Percentiles rank a stretch among this genome's conserved stretches.
phyloP scores from a whole-genome alignment of 176 grass and related monocot species.

The Carex littledalei region DNA sequence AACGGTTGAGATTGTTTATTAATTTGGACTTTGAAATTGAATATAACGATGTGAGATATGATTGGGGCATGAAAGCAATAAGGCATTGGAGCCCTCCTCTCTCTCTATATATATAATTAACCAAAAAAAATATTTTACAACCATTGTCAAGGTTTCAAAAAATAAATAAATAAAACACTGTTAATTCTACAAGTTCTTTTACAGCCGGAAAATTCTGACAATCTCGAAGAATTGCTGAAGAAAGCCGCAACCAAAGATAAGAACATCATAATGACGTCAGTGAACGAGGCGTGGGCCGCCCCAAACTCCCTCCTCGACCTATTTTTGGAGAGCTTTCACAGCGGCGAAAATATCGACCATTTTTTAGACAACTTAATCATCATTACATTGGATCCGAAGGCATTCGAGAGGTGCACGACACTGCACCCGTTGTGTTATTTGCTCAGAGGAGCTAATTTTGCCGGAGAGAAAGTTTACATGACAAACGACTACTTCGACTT shows the following conservation, averaged over 20 bases:
- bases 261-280: slow-evolving; percentile 75
- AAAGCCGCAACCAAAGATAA: slow-evolving; percentile 48
- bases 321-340: slow-evolving; percentile 63
- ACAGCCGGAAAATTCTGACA: slow-evolving; percentile 25
- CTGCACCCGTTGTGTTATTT: slow-evolving; percentile 71
- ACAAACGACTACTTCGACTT: slow-evolving; percentile 67
- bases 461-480: slow-evolving; percentile 71
- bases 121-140: no score
- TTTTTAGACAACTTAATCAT: slow-evolving; percentile 58
- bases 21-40: no score
- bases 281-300: slow-evolving; percentile 74
- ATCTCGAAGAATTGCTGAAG: slow-evolving; percentile 43
- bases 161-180: not conserved
- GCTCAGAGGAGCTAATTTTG: slow-evolving; percentile 42
- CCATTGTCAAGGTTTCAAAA: no score
- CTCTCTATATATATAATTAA: not conserved
- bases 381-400: slow-evolving; percentile 52
- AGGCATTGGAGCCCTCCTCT: no score
- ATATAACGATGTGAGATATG: no score
- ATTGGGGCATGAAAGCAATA: no score
- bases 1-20: no score
- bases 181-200: not conserved
- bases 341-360: slow-evolving; percentile 41
- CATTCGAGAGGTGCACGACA: slow-evolving; percentile 36
- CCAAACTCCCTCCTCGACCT: slow-evolving; percentile 62